These are phyloP conservation scores for Phaeodactylum tricornutum DNA, from an alignment of 108 stramenopile genomes.

Conservation along the genomic window DNA sequence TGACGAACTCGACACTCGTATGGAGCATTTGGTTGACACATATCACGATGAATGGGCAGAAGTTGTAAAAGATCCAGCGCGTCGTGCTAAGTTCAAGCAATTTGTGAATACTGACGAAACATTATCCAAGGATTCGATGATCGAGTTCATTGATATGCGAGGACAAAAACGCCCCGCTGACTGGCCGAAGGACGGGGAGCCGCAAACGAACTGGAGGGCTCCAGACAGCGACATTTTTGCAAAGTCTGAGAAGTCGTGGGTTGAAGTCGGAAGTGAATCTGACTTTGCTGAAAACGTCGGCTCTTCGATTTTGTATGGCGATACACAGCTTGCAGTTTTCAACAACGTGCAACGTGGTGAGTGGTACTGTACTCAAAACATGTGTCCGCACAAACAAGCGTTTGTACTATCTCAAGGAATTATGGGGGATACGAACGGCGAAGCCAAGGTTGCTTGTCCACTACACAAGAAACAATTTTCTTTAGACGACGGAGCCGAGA, in stretches of 20 bases:
- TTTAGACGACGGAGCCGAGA: slow-evolving; percentile 51
- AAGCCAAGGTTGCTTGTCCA: slow-evolving; percentile 88
- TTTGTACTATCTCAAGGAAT: slow-evolving; percentile 90
- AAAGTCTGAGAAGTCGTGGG: slow-evolving; percentile 80
- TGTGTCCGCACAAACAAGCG: slow-evolving; percentile 91
- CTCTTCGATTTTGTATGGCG: slow-evolving; percentile 76
- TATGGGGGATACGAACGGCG: slow-evolving; percentile 61
- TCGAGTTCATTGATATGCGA: slow-evolving; percentile 81
- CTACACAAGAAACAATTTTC: slow-evolving; percentile 88
- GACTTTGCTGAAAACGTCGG: slow-evolving; percentile 81
- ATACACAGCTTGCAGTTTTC: slow-evolving; percentile 86
- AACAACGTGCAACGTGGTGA: slow-evolving; percentile 67
- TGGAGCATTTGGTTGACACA: slow-evolving; percentile 84
- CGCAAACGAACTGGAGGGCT: slow-evolving; percentile 70
- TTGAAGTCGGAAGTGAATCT: slow-evolving; percentile 47
- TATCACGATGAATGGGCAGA: slow-evolving; percentile 93
- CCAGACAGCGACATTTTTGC: slow-evolving; percentile 61
- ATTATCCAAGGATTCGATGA: slow-evolving; percentile 67
- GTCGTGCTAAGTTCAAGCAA: slow-evolving; percentile 71
- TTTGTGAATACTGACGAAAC: slow-evolving; percentile 85
- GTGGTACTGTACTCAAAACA: slow-evolving; percentile 86
- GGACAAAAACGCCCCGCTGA: slow-evolving; percentile 82
- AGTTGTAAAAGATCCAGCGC: slow-evolving; percentile 74
- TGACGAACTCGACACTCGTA: slow-evolving; percentile 77
- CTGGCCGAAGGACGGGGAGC: slow-evolving; percentile 79